Base-by-base conservation (phyloP, 2,329 filamentous ascomycete species). In the Ceratocystis albifundus region DNA sequence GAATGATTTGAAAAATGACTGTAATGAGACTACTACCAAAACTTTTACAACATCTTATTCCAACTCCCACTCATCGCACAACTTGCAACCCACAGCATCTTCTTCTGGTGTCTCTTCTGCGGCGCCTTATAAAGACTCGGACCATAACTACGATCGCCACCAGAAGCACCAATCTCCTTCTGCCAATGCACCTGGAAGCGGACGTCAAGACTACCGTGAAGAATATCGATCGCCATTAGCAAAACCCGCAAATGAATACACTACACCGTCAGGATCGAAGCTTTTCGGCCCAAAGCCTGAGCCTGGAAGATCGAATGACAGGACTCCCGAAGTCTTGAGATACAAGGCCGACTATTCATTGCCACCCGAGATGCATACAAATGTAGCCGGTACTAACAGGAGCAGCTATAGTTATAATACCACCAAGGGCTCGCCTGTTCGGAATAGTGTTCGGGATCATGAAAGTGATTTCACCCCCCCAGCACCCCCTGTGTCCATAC, bases 221-320 rank as follows among this genome's bases (percentile, higher is more conserved):
- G 64, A 66, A 20, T 61, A 64, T 28, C 48, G 64, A 41, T 66
- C 66, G 36, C 22, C 63, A 32, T 65, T 64, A 61, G 62, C 61
- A 62, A 68, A 66, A 22, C 64, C 67, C 22, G 53, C 53, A 28
- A 64, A 61, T 28, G 67, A 66, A 8, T 64, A 50, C 17, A 57
- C 64, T 22, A 66, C 48, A 15, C 22, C 62, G 5, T 62, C 66
- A 5, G 64, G 59, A 25, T 61, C 64, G 3, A 61, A 64, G 12
- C 61, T 68, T 12, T 68, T 68, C 55, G 67, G 67, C 17, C 67
- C 67, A 8, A 68, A 68, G 61, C 67, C 67, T 5, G 67, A 68
- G 55, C 67, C 67, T 8, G 46, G 45, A 17, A 61, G 61, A 4
- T 41, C 64, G 28, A 61, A 50, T 46, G 67, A 68, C 1, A 41